A percentile compares a stretch with the other conserved stretches of the same genome.
These are phyloP conservation scores for Macrotyloma uniflorum DNA, from an alignment of 306 rosid genomes.

Conservation along the genomic window DNA sequence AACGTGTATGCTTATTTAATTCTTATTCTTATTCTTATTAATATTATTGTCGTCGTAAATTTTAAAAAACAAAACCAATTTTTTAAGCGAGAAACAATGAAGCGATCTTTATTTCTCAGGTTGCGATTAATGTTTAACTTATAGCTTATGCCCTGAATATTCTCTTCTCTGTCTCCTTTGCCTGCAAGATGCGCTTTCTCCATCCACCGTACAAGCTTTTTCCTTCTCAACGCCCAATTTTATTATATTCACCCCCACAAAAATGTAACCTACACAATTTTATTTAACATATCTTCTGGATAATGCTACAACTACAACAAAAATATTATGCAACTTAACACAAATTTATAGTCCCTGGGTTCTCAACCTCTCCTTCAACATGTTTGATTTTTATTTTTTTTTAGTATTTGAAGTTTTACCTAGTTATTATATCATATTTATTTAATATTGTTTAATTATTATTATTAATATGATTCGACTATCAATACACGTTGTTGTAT, in stretches of 20 bases:
- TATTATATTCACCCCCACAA: neutral
- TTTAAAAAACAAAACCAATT: neutral
- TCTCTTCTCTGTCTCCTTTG: slow-evolving; percentile 23
- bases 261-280: too few relatives aligned
- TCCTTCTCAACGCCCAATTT: neutral
- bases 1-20: neutral
- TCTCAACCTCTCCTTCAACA: too few relatives aligned
- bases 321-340: too few relatives aligned
- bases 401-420: too few relatives aligned
- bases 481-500: neutral
- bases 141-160: slow-evolving; percentile 39
- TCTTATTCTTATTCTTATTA: neutral
- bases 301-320: neutral
- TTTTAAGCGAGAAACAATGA: neutral
- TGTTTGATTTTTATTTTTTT: too few relatives aligned
- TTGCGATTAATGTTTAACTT: neutral
- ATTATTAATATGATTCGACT: neutral
- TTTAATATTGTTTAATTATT: too few relatives aligned
- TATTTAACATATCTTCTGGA: neutral
- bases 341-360: too few relatives aligned
- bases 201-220: neutral
- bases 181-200: neutral
- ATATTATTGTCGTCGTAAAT: neutral
- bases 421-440: too few relatives aligned
- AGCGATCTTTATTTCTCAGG: neutral